These are phyloP conservation scores for Vararia minispora DNA, from an alignment of 768 basidiomycete species.

Conservation along the genomic window DNA sequence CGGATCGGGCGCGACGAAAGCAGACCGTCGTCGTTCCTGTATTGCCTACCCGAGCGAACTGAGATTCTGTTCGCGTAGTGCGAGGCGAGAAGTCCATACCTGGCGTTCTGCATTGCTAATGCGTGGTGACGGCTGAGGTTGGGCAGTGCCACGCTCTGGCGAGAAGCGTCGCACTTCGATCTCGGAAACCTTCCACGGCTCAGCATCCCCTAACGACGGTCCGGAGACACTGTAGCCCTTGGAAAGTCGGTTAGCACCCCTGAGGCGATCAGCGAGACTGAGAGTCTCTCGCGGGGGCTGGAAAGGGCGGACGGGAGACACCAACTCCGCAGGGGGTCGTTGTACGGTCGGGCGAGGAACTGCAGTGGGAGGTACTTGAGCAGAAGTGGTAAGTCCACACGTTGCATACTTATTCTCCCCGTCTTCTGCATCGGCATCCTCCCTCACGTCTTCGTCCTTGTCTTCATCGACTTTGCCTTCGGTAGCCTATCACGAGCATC, in stretches of 20 bases:
- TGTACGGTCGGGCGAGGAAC: slow-evolving; percentile 15
- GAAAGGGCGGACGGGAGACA: slow-evolving; percentile 14
- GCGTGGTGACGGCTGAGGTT: too few species aligned
- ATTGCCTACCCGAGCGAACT: slow-evolving; percentile 35
- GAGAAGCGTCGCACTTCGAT: slow-evolving; percentile 28
- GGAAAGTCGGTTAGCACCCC: slow-evolving; percentile 6
- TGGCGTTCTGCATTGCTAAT: slow-evolving; percentile 5
- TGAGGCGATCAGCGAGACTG: slow-evolving; percentile 11
- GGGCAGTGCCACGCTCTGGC: neutral
- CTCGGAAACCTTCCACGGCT: slow-evolving; percentile 47
- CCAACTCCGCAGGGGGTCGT: slow-evolving; percentile 23
- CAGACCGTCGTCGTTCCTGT: slow-evolving; percentile 50
- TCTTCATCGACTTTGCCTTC: neutral
- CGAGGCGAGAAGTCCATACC: neutral
- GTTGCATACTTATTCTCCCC: slow-evolving; percentile 11
- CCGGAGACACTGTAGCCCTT: slow-evolving; percentile 25
- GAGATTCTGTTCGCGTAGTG: neutral
- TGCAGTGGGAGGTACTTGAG: slow-evolving; percentile 14
- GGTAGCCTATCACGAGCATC: too few species aligned
- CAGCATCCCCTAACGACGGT: slow-evolving; percentile 34
- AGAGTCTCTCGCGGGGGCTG: slow-evolving; percentile 10
- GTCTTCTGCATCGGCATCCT: slow-evolving; percentile 9
- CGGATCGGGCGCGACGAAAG: slow-evolving; percentile 32
- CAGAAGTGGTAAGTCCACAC: slow-evolving; percentile 21
- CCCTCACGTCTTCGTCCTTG: slow-evolving; percentile 10